A percentile compares a stretch with the other conserved stretches of the same genome.
phyloP scores from a whole-genome alignment of 1,139 yeast species.

The Suhomyces bokatorum region DNA sequence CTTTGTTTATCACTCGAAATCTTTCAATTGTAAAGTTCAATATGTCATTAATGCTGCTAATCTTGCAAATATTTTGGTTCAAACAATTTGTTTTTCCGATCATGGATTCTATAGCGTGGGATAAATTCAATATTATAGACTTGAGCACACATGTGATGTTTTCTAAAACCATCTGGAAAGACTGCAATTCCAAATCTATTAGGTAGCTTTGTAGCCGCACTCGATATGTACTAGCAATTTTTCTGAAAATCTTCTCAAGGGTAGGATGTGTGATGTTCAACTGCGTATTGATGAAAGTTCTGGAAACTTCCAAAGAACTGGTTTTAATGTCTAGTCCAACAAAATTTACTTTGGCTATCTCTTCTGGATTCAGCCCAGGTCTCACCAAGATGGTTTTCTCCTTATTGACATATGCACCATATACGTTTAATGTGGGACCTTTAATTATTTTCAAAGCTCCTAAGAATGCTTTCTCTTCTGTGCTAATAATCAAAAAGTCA shows the following conservation, averaged over 20 bases:
- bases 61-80: neutral
- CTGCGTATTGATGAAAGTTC: slow-evolving; percentile 14
- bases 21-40: neutral
- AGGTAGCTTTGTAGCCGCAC: slow-evolving; percentile 15
- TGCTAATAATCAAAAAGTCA: slow-evolving; percentile 74
- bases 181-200: slow-evolving; percentile 14
- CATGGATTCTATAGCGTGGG: neutral
- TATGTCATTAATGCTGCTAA: neutral
- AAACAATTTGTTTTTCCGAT: neutral
- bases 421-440: slow-evolving; percentile 45
- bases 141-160: slow-evolving; percentile 11
- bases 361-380: slow-evolving; percentile 8
- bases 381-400: slow-evolving; percentile 44
- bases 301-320: slow-evolving; percentile 15
- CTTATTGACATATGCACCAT: slow-evolving; percentile 61
- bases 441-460: slow-evolving; percentile 21
- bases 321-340: slow-evolving; percentile 36
- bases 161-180: slow-evolving; percentile 10
- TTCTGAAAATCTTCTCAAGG: slow-evolving; percentile 15
- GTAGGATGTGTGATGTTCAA: slow-evolving; percentile 19
- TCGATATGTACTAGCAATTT: slow-evolving; percentile 16
- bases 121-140: slow-evolving; percentile 10
- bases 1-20: neutral
- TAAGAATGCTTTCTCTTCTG: slow-evolving; percentile 25
- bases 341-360: slow-evolving; percentile 24